A percentile compares a stretch with the other conserved stretches of the same genome.
Conservation (phyloP, 2,329 filamentous ascomycete species). For the Coniochaeta hoffmannii region DNA sequence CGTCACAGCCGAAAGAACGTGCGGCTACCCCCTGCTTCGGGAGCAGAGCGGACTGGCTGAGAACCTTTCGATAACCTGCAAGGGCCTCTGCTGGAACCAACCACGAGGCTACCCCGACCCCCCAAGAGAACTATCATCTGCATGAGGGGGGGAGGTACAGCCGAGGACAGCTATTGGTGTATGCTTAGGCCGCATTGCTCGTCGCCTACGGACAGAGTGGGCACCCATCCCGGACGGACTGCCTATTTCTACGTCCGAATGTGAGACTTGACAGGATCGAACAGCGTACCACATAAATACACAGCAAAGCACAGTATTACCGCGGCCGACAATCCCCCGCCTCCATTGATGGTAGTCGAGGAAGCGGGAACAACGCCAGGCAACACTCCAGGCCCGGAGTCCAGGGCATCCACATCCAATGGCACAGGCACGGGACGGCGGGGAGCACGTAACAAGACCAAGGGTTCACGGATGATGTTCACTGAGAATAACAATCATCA, state of each 20-base stretch:
- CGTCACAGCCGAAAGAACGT: background rate
- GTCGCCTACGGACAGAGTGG: background rate
- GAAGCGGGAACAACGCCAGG: too few relatives aligned
- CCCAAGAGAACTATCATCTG: background rate
- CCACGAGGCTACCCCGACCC: background rate
- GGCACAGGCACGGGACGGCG: too few relatives aligned
- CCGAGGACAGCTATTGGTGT: background rate
- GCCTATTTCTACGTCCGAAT: background rate
- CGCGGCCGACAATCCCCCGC: too few relatives aligned
- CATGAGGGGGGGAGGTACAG: background rate
- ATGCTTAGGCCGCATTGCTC: background rate
- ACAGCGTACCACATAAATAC: too few relatives aligned
- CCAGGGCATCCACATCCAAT: too few relatives aligned
- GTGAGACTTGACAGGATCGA: background rate
- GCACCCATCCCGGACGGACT: background rate
- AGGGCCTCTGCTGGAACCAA: background rate
- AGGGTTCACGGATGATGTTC: too few relatives aligned
- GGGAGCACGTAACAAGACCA: too few relatives aligned
- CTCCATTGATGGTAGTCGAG: too few relatives aligned
- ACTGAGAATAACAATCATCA: too few relatives aligned
- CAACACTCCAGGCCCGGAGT: too few relatives aligned
- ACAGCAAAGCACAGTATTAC: too few relatives aligned
- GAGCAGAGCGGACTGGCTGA: background rate
- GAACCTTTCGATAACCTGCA: background rate
- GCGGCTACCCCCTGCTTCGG: background rate